Percentiles rank a stretch among this genome's conserved stretches.
phyloP scores from a whole-genome alignment of 768 basidiomycete genomes.

The Suillus decipiens region DNA sequence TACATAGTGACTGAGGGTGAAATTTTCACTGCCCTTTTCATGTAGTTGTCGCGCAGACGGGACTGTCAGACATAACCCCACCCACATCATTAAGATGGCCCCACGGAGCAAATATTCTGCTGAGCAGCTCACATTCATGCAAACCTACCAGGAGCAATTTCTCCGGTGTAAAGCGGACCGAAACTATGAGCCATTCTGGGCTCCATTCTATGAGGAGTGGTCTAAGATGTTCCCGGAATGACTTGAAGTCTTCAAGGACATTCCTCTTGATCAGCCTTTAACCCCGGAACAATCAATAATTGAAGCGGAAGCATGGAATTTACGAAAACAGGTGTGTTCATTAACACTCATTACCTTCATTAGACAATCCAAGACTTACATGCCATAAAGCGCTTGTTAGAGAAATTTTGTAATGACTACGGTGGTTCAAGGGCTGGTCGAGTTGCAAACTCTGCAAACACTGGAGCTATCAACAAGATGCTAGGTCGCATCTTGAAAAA shows the following conservation, averaged over 20 bases:
- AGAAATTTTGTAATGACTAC: neutral
- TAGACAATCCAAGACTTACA: neutral
- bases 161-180: neutral
- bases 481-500: neutral
- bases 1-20: neutral
- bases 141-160: neutral
- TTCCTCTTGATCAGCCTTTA: constrained; percentile 3
- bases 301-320: neutral
- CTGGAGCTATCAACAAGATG: neutral
- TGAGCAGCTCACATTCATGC: neutral
- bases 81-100: neutral
- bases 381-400: neutral
- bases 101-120: neutral
- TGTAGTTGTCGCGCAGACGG: neutral
- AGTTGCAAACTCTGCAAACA: neutral
- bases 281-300: constrained; percentile 2
- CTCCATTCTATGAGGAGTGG: neutral
- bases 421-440: neutral
- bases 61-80: constrained; percentile 1
- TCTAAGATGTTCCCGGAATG: neutral
- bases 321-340: neutral
- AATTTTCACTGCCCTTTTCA: neutral
- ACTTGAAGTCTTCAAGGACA: constrained; percentile 1
- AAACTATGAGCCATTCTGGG: neutral
- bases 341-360: neutral